These are phyloP conservation scores for Neodidymelliopsis sp. DNA, from an alignment of 2,329 filamentous ascomycete genomes.

Conservation along the genomic window DNA sequence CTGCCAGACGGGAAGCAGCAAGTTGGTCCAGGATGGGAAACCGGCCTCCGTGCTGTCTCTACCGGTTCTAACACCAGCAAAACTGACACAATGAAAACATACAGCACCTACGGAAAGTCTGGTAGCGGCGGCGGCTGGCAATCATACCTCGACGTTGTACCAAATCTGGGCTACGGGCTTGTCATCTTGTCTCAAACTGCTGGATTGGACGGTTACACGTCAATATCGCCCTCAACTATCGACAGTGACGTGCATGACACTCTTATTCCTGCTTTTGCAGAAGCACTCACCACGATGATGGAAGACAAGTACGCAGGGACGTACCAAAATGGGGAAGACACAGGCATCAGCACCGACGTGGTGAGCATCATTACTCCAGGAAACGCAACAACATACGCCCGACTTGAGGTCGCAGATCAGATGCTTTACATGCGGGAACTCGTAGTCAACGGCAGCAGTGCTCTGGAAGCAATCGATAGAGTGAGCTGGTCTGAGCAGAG, in stretches of 20 bases:
- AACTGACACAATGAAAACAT: slow-evolving; percentile 25
- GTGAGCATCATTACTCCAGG: slow-evolving; percentile 4
- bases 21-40: slow-evolving; percentile 42
- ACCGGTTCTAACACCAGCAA: slow-evolving; percentile 16
- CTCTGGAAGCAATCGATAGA: slow-evolving; percentile 38
- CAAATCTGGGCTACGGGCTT: slow-evolving; percentile 41
- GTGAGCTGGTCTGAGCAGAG: slow-evolving; percentile 32
- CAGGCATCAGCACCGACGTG: slow-evolving; percentile 29
- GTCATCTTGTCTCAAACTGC: slow-evolving; percentile 33
- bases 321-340: slow-evolving; percentile 29
- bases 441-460: slow-evolving; percentile 37
- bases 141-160: slow-evolving; percentile 41
- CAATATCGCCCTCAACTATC: slow-evolving; percentile 26
- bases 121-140: slow-evolving; percentile 44
- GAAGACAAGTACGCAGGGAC: slow-evolving; percentile 31
- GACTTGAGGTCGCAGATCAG: slow-evolving; percentile 34
- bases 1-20: slow-evolving; percentile 39
- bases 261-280: slow-evolving; percentile 36
- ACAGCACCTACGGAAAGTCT: slow-evolving; percentile 42
- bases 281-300: slow-evolving; percentile 25
- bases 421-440: slow-evolving; percentile 39
- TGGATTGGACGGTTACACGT: slow-evolving; percentile 22
- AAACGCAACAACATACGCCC: slow-evolving; percentile 29
- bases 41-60: slow-evolving; percentile 24
- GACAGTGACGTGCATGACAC: slow-evolving; percentile 31